A percentile compares a stretch with the other conserved stretches of the same genome.
Conservation (phyloP, 257 asterid genomes). For the Petrea volubilis region DNA sequence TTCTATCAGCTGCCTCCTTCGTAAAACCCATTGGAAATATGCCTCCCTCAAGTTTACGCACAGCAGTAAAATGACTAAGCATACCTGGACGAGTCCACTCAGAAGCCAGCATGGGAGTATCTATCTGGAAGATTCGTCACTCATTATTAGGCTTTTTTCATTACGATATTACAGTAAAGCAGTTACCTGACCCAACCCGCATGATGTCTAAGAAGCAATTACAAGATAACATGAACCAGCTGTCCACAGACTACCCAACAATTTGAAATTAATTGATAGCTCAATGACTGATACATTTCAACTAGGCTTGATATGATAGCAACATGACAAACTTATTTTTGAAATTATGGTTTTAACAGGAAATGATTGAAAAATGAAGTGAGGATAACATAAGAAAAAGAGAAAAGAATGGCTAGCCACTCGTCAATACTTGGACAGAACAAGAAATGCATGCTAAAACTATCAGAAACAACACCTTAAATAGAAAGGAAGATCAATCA, state of each 20-base stretch:
- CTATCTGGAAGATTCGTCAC: conserved; percentile 67
- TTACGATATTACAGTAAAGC: conserved; percentile 13
- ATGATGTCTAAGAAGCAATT: conserved; percentile 13
- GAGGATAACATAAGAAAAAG: background rate
- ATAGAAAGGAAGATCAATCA: background rate
- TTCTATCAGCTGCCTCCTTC: conserved; percentile 78
- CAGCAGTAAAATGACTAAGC: conserved; percentile 83
- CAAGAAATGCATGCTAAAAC: conserved; percentile 12
- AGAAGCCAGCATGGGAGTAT: conserved; percentile 80
- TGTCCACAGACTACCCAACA: background rate
- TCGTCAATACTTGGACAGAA: background rate
- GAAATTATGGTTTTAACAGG: conserved; percentile 7
- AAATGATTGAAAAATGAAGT: background rate
- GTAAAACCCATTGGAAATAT: conserved; percentile 91
- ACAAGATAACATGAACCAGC: conserved; percentile 4
- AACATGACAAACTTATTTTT: conserved; percentile 8
- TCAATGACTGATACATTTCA: conserved; percentile 9
- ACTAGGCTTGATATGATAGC: conserved; percentile 9
- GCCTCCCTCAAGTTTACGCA: conserved; percentile 92
- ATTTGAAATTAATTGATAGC: conserved; percentile 12
- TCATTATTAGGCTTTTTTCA: conserved; percentile 23
- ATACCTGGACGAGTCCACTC: conserved; percentile 77
- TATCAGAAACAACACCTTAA: background rate
- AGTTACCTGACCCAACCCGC: conserved; percentile 19
- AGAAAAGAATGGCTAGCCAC: background rate